phyloP scores from a whole-genome alignment of 2,329 filamentous ascomycete genomes.

The Colletotrichum aenigma region DNA sequence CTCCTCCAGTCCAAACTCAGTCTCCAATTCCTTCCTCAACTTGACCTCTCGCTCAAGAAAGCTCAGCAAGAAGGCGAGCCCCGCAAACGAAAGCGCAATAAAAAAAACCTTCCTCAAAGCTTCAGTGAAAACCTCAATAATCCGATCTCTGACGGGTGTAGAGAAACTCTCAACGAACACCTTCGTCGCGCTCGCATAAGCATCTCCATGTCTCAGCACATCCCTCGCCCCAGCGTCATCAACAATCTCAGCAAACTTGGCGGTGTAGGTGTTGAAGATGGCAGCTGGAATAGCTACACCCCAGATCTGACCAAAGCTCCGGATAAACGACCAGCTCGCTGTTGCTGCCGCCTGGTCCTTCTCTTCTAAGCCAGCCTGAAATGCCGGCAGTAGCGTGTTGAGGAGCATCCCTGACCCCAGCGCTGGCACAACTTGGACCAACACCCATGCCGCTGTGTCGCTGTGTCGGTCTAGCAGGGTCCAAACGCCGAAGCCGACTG shows the following conservation, averaged over 20 bases:
- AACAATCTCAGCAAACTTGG: constrained; percentile 25
- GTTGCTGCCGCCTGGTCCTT: constrained; percentile 38
- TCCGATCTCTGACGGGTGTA: constrained; percentile 19
- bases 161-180: constrained; percentile 25
- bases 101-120: constrained; percentile 27
- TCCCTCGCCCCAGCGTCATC: constrained; percentile 19
- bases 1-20: constrained; percentile 29
- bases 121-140: constrained; percentile 28
- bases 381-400: constrained; percentile 44
- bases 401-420: constrained; percentile 47
- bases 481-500: constrained; percentile 45
- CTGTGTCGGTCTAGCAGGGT: constrained; percentile 38
- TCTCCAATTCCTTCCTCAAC: constrained; percentile 29
- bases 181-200: constrained; percentile 30
- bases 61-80: constrained; percentile 24
- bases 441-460: constrained; percentile 38
- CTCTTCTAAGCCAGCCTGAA: constrained; percentile 40
- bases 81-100: constrained; percentile 24
- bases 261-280: constrained; percentile 12
- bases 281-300: constrained; percentile 45
- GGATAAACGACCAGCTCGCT: constrained; percentile 45
- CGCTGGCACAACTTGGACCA: constrained; percentile 42
- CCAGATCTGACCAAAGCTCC: constrained; percentile 47
- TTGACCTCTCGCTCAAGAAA: constrained; percentile 29
- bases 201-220: constrained; percentile 28